These are phyloP conservation scores for Phytophthora ramorum DNA, from an alignment of 352 stramenopile genomes.

Conservation along the genomic window DNA sequence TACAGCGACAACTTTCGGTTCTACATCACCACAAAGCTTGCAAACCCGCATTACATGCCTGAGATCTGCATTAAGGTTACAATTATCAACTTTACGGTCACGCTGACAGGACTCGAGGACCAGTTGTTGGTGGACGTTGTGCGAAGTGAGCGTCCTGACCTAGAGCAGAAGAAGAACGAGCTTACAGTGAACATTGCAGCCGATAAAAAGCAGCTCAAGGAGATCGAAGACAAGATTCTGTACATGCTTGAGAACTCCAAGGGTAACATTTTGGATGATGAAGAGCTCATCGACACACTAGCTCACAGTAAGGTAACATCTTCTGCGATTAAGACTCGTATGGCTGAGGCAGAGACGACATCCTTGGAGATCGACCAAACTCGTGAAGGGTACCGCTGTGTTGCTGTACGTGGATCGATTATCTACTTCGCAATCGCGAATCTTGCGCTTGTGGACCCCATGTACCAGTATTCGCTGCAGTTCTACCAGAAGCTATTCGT, in stretches of 20 bases:
- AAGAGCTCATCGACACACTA: constrained; percentile 93
- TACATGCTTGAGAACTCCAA: constrained; percentile 93
- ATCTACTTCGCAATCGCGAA: constrained; percentile 96
- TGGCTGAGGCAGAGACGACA: constrained; percentile 91
- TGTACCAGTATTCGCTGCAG: constrained; percentile 96
- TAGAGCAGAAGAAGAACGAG: constrained; percentile 93
- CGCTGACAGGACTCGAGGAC: constrained; percentile 91
- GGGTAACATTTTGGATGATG: constrained; percentile 95
- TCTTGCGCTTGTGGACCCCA: constrained; percentile 92
- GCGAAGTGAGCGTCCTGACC: constrained; percentile 90
- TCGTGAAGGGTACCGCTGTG: constrained; percentile 91
- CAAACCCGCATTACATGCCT: constrained; percentile 95
- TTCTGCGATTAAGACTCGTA: constrained; percentile 89
- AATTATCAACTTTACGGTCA: constrained; percentile 96
- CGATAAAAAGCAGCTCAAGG: constrained; percentile 93
- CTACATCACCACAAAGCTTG: constrained; percentile 95
- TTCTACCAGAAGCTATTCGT: constrained; percentile 95
- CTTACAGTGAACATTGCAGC: constrained; percentile 93
- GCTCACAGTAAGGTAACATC: constrained; percentile 92
- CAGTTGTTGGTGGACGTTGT: constrained; percentile 94
- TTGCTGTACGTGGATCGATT: constrained; percentile 91
- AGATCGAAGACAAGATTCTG: constrained; percentile 96
- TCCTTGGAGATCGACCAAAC: constrained; percentile 92
- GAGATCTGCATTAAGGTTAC: constrained; percentile 96
- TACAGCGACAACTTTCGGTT: constrained; percentile 94